Evolutionary conservation across 73 alveolate genomes (phyloP), one percentile per base, ranked within the genome.

Genomic region (Blepharisma japonicum): DNA sequence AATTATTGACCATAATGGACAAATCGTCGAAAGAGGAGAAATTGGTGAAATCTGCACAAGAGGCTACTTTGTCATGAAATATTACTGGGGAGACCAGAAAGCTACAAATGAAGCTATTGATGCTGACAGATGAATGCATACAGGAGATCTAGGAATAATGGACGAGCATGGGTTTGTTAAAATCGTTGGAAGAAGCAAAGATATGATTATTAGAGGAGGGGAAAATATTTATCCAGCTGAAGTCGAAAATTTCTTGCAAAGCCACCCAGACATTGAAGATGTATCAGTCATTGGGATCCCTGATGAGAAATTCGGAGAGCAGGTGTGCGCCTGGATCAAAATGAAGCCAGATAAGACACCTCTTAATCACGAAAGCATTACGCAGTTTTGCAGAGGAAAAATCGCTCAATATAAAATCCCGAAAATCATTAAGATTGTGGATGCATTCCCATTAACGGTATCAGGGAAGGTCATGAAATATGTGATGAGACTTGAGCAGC

Each of bases 191-290:
- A 92, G 98, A 70, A 70, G 83, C 20, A 87, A 90, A 68, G 98
- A 92, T 68, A 81, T 92, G 94, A 90, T 92, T 20, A 90, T 92
- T 0, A 87, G 98, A 56, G 98, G 98, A 38, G 98, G 98, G 8
- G 98, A 92, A 55, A 92, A 92, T 56, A 84, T 92, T 45, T 92
- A 79, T 82, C 98, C 98, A 6, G 84, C 70, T 25, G 98, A 92
- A 70, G 77, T 92, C 20, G 98, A 92, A 72, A 92, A 87, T 23
- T 85, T 48, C 67, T 77, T 92, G 56, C 46, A 68, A 71, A 78
- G 78, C 20, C 92, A 90, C 70, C 87, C 87, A 21, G 80, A 68
- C 50, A 81, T 92, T 27, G 82, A 56, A 27, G 92, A 87, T 56
- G 92, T 88, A 18, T 82, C 90, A 56, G 96, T 90, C 5, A 56